Conservation (phyloP, 306 rosid genomes). For the Canavalia gladiata region DNA sequence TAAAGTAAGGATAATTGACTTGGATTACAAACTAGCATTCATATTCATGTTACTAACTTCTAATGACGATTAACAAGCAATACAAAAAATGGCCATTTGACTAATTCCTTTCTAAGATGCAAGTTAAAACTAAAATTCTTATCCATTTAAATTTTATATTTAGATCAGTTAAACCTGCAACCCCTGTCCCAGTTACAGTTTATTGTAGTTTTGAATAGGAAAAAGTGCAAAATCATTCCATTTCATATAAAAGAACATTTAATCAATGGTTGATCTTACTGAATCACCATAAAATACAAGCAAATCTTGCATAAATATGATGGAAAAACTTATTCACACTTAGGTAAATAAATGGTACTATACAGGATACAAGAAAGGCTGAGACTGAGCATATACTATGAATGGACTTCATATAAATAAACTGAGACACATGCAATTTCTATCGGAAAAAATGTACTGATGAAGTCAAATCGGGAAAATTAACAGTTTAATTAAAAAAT, state of each 20-base stretch:
- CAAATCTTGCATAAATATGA: conserved; percentile 11
- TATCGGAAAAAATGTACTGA: background rate
- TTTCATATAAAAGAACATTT: conserved; percentile 3
- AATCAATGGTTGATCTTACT: background rate
- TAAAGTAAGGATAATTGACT: background rate
- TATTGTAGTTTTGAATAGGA: background rate
- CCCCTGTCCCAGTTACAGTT: background rate
- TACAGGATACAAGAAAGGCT: background rate
- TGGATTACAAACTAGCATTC: background rate
- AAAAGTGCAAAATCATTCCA: conserved; percentile 3
- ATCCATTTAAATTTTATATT: background rate
- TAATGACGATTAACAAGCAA: background rate
- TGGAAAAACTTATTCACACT: conserved; percentile 14
- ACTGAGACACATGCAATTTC: background rate
- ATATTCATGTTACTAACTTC: background rate
- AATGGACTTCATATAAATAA: conserved; percentile 5
- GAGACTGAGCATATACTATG: background rate
- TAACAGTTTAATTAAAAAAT: background rate
- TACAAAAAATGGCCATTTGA: background rate
- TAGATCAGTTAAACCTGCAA: conserved; percentile 25
- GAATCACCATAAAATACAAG: background rate
- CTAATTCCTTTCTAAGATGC: background rate
- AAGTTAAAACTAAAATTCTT: conserved; percentile 16
- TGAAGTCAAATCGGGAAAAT: conserved; percentile 23
- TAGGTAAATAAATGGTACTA: background rate